A percentile compares a stretch with the other conserved stretches of the same genome.
Evolutionary conservation across 108 stramenopile species (phyloP).

Genomic region (Cylindrotheca closterium): DNA sequence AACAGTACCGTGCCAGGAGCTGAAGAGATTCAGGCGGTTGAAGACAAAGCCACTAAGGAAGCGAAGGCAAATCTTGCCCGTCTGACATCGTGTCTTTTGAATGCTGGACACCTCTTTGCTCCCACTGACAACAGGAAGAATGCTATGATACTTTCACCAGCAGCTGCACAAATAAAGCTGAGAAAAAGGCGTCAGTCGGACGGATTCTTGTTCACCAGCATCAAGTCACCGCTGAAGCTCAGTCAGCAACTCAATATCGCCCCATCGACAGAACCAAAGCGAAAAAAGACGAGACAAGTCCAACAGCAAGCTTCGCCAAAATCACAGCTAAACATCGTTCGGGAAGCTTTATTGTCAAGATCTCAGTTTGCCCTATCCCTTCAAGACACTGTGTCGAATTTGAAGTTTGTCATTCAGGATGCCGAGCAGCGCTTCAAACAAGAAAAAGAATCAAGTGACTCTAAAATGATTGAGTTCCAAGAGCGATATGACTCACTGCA

Average conservation of each 20-base stretch:
- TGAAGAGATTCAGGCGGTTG: constrained; percentile 57
- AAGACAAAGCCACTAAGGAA: constrained; percentile 55
- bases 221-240: constrained; percentile 1
- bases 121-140: not conserved
- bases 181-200: constrained; percentile 50
- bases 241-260: not conserved
- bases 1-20: constrained; percentile 59
- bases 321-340: constrained; percentile 20
- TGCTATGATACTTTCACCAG: not conserved
- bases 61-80: constrained; percentile 72
- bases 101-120: constrained; percentile 57
- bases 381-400: constrained; percentile 82
- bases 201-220: constrained; percentile 12
- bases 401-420: constrained; percentile 48
- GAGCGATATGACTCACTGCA: constrained; percentile 13
- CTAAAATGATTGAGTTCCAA: constrained; percentile 6
- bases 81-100: constrained; percentile 75
- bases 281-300: constrained; percentile 6
- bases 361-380: constrained; percentile 38
- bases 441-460: not conserved
- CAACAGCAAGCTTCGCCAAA: constrained; percentile 12
- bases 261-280: constrained; percentile 25
- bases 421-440: not conserved
- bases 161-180: not conserved
- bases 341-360: constrained; percentile 19